phyloP scores from a whole-genome alignment of 805 yeast species.

The Pichia californica region DNA sequence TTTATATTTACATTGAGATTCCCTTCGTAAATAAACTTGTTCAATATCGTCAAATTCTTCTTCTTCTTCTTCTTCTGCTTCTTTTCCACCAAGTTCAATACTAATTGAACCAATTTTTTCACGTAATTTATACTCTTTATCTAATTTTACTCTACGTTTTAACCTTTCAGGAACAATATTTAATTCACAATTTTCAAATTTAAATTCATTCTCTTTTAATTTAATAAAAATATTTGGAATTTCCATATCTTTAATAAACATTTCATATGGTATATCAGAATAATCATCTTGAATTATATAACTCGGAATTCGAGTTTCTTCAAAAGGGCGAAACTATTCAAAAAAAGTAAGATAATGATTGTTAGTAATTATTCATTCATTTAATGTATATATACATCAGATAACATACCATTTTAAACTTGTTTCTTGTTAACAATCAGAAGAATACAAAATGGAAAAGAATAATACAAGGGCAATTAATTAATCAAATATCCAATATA shows the following conservation, averaged over 20 bases:
- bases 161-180: conserved; percentile 1
- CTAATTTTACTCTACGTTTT: neutral
- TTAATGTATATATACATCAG: no score
- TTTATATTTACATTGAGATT: neutral
- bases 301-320: conserved; percentile 40
- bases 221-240: neutral
- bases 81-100: neutral
- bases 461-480: no score
- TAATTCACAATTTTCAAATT: neutral
- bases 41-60: conserved; percentile 6
- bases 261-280: conserved; percentile 7
- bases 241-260: conserved; percentile 5
- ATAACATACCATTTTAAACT: neutral
- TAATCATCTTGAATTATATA: conserved; percentile 33
- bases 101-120: conserved; percentile 1
- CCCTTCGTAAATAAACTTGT: neutral
- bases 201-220: neutral
- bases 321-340: conserved; percentile 48
- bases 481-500: no score
- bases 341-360: no score
- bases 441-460: no score
- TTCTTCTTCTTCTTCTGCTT: neutral
- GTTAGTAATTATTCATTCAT: neutral
- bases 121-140: neutral
- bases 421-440: no score